Base-by-base conservation (phyloP, 495 filamentous ascomycete genomes). In the Friedmanniomyces simplex region DNA sequence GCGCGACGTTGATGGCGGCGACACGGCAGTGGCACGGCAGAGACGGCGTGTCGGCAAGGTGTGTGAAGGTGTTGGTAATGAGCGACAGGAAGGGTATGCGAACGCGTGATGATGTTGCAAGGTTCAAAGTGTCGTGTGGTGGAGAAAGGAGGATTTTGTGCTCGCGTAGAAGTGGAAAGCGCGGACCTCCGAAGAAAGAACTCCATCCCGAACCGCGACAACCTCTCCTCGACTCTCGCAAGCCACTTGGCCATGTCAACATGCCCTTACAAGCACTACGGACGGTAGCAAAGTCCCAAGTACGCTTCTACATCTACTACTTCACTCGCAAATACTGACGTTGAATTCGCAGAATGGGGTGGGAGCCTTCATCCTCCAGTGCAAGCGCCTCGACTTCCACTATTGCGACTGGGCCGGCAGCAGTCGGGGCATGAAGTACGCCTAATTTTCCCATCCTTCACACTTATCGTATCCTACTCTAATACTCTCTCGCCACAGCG, bases 361-460 rank as follows among this genome's bases (percentile, higher is more conserved):
- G 63, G 93, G 90, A 57, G 89, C 91, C 63, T 98, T 97, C 75
- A 88, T 98, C 71, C 79, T 95, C 58, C 91, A 95, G 81, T 98
- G 93, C 81, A 95, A 87, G 73, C 85, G 85, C 60, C 78, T 98
- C 68, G 88, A 95, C 68, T 86, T 98, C 67, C 88, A 95, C 73
- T 98, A 95, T 77, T 96, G 93, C 76, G 89, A 96, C 76, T 88
- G 83, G 79, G 88, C 85, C 6, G 93, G 91, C 62, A 90, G 86
- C 71, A 96, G 91, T 34, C 79, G 73, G 57, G 93, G 93, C 68
- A 96, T 98, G 90, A 90, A 91, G 90, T 95, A 76, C 63, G 82
- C 73, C 4, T 16, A 32, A n/a, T n/a, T n/a, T n/a, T n/a, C n/a
- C 39, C 25, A 34, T 51, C 13, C 22, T n/a, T 21, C 13, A 2